A percentile compares a stretch with the other conserved stretches of the same genome.
These are phyloP conservation scores for Yamadazyma olivae DNA, from an alignment of 805 yeast species.

Conservation along the genomic window DNA sequence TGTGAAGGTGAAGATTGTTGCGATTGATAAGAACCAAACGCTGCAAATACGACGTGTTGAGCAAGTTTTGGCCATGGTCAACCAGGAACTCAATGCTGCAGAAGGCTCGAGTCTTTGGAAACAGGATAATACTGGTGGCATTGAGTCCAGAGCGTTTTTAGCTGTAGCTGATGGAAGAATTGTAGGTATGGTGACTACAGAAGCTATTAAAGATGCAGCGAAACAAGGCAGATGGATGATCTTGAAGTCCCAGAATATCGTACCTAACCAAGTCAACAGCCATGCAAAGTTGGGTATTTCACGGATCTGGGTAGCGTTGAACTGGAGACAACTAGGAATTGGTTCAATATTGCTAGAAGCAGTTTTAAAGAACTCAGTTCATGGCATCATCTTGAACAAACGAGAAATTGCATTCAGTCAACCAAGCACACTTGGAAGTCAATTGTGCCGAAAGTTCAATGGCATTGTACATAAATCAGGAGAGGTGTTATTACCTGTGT, in stretches of 20 bases:
- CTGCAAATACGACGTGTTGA: constrained; percentile 24
- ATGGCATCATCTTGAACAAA: constrained; percentile 45
- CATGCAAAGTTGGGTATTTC: constrained; percentile 36
- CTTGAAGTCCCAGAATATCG: constrained; percentile 45
- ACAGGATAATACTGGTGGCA: constrained; percentile 6
- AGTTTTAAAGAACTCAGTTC: constrained; percentile 43
- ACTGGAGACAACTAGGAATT: constrained; percentile 49
- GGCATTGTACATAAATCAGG: constrained; percentile 56
- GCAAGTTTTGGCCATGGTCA: constrained; percentile 48
- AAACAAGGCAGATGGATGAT: constrained; percentile 59
- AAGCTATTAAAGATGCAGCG: constrained; percentile 26
- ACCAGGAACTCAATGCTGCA: constrained; percentile 59
- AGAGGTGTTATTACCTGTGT: constrained; percentile 48
- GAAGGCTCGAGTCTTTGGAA: constrained; percentile 32
- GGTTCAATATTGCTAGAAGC: constrained; percentile 44
- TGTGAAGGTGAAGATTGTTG: constrained; percentile 12
- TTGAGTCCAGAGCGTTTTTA: constrained; percentile 40
- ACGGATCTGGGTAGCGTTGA: constrained; percentile 42
- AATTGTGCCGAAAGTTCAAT: constrained; percentile 54
- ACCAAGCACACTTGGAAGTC: constrained; percentile 64
- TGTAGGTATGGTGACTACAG: constrained; percentile 57
- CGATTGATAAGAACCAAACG: constrained; percentile 19
- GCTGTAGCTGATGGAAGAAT: constrained; percentile 45
- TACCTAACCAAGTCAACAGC: constrained; percentile 42
- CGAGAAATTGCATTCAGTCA: constrained; percentile 65